Evolutionary conservation across 2,329 filamentous ascomycete species (phyloP), one percentile per base, ranked within the genome.

Genomic region (Phaeophleospora eucalypticola): DNA sequence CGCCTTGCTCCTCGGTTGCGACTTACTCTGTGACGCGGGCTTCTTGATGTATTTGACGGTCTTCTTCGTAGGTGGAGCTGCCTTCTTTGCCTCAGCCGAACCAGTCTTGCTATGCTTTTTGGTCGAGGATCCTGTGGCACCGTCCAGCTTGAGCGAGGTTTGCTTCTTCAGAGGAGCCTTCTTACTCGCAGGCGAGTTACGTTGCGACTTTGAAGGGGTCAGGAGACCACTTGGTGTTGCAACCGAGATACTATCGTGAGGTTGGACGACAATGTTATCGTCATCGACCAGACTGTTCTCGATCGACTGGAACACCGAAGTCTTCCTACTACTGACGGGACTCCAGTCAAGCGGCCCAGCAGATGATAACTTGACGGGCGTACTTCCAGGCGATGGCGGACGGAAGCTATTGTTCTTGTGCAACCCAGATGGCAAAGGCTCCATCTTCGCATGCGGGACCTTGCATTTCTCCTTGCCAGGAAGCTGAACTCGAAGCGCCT

Each of bases 351-450:
- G n/a, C 7, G 54, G 53, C 8, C 49, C 47, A 45, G 34, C 36
- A 3, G 54, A 52, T 35, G 46, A 27, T n/a, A 37, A 37, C 39
- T 54, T 56, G 4, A 29, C 46, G n/a, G 58, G 57, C 24, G 58
- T 49, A 36, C 56, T 53, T 14, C 52, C 38, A 8, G 54, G 48
- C 17, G 53, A 51, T 39, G 54, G 54, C 9, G 60, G 60, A 16
- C 37, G 47, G 58, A 65, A 63, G 51, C 58, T 62, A 52, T 65
- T 62, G 56, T 66, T 62, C 39, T 48, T 43, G 38, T 64, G 58
- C n/a, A 44, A 32, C 1, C 37, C 41, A 4, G 58, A 57, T 9
- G 57, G 56, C 2, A 58, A 49, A 10, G 45, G 39, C 14, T 49
- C 45, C 19, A 49, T 41, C 9, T 40, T 46, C 14, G 52, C 54